These are phyloP conservation scores for Akanthomyces lecanii DNA, from an alignment of 2,329 filamentous ascomycete genomes.

Conservation along the genomic window DNA sequence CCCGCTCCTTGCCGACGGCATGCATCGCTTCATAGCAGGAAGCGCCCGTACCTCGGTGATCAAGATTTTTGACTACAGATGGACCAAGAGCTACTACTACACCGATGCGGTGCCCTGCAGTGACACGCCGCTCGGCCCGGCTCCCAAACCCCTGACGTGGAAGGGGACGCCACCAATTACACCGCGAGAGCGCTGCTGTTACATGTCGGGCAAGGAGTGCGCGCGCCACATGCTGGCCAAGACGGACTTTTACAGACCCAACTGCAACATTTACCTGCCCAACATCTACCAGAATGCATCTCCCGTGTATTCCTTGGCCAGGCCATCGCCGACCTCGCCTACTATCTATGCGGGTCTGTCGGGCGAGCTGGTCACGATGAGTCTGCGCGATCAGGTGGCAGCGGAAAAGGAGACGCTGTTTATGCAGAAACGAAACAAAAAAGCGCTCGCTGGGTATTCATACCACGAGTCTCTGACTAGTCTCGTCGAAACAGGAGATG, in stretches of 20 bases:
- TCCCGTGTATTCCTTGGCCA: slow-evolving; percentile 38
- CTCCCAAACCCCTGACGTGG: slow-evolving; percentile 27
- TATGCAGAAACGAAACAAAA: slow-evolving; percentile 1
- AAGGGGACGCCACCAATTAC: slow-evolving; percentile 19
- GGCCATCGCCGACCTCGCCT: slow-evolving; percentile 35
- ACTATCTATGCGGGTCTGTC: slow-evolving; percentile 42
- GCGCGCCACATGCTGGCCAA: slow-evolving; percentile 39
- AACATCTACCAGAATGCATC: slow-evolving; percentile 21
- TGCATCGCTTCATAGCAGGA: slow-evolving; percentile 41
- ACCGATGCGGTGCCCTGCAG: slow-evolving; percentile 39
- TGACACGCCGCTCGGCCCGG: slow-evolving; percentile 31
- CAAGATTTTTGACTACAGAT: slow-evolving; percentile 46
- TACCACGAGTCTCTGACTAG: slow-evolving; percentile 12
- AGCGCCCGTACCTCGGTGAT: slow-evolving; percentile 34
- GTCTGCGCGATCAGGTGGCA: slow-evolving; percentile 10
- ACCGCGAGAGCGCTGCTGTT: slow-evolving; percentile 29
- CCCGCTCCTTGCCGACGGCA: slow-evolving; percentile 37
- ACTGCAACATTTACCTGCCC: slow-evolving; percentile 37
- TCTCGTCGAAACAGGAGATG: slow-evolving; percentile 14
- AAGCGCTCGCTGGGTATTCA: slow-evolving; percentile 1
- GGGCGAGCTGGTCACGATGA: slow-evolving; percentile 37
- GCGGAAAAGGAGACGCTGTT: slow-evolving; percentile 1
- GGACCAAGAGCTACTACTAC: slow-evolving; percentile 40
- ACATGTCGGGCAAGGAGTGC: slow-evolving; percentile 29
- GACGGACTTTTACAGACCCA: slow-evolving; percentile 39